Evolutionary conservation across 164 flowering plant genomes (phyloP), one percentile per base, ranked within the genome.

Genomic region (Vitis rupestris): DNA sequence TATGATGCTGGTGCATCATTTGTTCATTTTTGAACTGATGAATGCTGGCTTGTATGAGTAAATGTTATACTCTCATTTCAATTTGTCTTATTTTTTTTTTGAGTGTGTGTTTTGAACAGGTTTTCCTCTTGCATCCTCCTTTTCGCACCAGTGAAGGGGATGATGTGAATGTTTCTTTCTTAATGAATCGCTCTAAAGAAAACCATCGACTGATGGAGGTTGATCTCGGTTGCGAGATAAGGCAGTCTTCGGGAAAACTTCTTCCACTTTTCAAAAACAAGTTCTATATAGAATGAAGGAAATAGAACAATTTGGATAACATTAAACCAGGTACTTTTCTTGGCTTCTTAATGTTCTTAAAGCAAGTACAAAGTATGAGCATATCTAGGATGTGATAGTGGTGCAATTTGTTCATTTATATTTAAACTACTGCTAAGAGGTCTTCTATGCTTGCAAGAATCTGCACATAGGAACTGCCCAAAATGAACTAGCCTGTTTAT

Each of bases 141-240:
- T 64, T 72, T 54, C 76, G 73, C 50, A 89, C 82, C 50, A 67
- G 50, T 65, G 73, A 78, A 70, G 93, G 91, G 50, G 92, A 88
- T 74, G 69, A 74, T 9, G 19, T 91, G 74, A 63, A 9, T 50
- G 82, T 82, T 17, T 76, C 90, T 50, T 88, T 93, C 75, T 64
- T 76, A 52, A 93, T 95, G 99, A 78, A 15, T 17, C 98, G 99
- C 4, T 90, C 99, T 8, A 83, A 82, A 66, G 93, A 86, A 73
- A 93, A 95, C 76, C 99, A 95, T 76, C 83, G 99, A 23, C 68
- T 93, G 68, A 82, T 95, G 91, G 97, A 91, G 70, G 90, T 91
- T 78, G 98, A 91, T 53, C 71, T 95, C 59, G 77, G 74, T 30
- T 82, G 83, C 70, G 88, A 87, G 72, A 70, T 90, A 49, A 81